Base-by-base conservation (phyloP, 2,329 filamentous ascomycete genomes). In the Alternaria sp. region DNA sequence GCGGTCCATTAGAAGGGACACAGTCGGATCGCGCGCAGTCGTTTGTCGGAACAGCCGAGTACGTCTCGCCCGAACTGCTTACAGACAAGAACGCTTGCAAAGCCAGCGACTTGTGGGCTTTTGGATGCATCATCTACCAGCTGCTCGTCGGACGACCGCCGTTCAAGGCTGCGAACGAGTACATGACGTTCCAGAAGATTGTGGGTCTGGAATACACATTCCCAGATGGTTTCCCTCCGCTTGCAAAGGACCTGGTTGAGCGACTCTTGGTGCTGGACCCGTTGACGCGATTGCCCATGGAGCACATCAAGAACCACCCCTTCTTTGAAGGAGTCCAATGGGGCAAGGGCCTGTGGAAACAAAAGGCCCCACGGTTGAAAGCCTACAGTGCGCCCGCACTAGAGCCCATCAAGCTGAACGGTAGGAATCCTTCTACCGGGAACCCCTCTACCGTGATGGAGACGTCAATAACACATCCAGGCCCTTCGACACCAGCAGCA, bases 31-130 rank as follows among this genome's bases (percentile, higher is more conserved):
- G 93, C 66, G 93, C 94, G 11, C 92, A 92, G 34, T 99, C 95
- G 0, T 99, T 99, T 75, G 95, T 99, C 40, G 95, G 95, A 36
- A 99, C 95, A 0, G 95, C 95, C 10, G 95, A 99, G 77, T 99
- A 99, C 72, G 95, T 99, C 67, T 98, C 95, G 72, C 95, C 95
- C 0, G 95, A 99, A 77, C 84, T 99, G n/a, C 83, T 99, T 54
- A 97, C 92, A 29, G 93, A 97, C 73, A 98, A 98, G 81, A 96
- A 91, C 71, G 95, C 94, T 21, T 97, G 94, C 82, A 99, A 98
- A 80, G 92, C 94, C 41, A 98, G 95, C 77, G 95, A 99, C 79
- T 79, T 99, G 49, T 99, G 95, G 95, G 95, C 95, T 2, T 99
- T 96, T 80, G 95, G 95, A 9, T 99, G 95, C 80, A 99, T 99